These are phyloP conservation scores for Clonostachys rosea DNA, from an alignment of 2,329 filamentous ascomycete species.

Conservation along the genomic window DNA sequence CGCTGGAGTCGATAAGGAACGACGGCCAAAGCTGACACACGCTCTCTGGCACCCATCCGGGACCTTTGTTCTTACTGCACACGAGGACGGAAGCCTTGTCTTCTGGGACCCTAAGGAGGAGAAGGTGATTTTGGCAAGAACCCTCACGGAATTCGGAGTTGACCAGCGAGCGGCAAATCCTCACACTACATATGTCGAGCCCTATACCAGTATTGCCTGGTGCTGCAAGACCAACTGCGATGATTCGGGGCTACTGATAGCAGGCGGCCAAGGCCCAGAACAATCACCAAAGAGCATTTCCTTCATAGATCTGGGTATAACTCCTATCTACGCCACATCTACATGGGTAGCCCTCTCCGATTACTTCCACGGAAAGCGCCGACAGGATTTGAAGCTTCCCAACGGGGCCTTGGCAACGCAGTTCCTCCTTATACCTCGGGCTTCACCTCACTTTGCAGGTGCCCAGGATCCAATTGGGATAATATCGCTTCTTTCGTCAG, in stretches of 20 bases:
- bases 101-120: constrained; percentile 94
- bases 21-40: constrained; percentile 73
- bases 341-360: constrained; percentile 78
- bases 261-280: constrained; percentile 70
- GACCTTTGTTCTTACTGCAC: constrained; percentile 79
- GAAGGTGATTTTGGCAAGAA: constrained; percentile 77
- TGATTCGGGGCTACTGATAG: constrained; percentile 83
- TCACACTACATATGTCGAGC: constrained; percentile 51
- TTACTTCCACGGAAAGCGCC: constrained; percentile 75
- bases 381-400: constrained; percentile 70
- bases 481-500: constrained; percentile 74
- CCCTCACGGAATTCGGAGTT: constrained; percentile 68
- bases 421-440: constrained; percentile 78
- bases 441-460: constrained; percentile 80
- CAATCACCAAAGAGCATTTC: constrained; percentile 72
- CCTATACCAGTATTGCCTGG: constrained; percentile 79
- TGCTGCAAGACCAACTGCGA: constrained; percentile 93
- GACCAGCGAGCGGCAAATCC: constrained; percentile 53
- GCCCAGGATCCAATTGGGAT: constrained; percentile 88
- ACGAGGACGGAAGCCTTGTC: constrained; percentile 87
- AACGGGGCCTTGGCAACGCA: constrained; percentile 72
- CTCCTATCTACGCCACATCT: constrained; percentile 87
- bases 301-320: constrained; percentile 83
- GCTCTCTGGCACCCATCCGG: constrained; percentile 94
- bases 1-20: constrained; percentile 51